Evolutionary conservation across 2,329 filamentous ascomycete species (phyloP), one percentile per base, ranked within the genome.

Genomic region (Ceratocystis variospora): DNA sequence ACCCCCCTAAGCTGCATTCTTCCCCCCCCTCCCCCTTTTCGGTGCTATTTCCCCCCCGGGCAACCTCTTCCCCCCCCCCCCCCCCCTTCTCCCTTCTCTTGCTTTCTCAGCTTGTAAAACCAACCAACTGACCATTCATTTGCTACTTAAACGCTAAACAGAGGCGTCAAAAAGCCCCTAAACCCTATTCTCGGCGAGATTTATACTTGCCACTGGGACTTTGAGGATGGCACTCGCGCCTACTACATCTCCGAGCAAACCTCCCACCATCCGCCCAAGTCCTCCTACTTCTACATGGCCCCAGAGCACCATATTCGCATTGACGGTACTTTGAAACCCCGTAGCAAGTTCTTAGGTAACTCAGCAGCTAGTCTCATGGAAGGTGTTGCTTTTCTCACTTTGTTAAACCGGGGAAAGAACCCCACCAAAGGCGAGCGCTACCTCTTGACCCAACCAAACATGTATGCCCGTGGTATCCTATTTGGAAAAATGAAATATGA

Each of bases 401-500:
- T 99, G 64, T 74, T 92, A 70, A 96, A 96, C 75, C 82, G 88
- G 63, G 89, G 89, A 50, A 79, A 82, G 69, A 78, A 87, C 70
- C 80, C 79, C 37, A 78, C 81, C 61, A 82, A 79, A 69, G 88
- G 88, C 67, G 94, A 99, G 77, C 82, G 86, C 86, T 97, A 96
- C 76, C 89, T 95, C 72, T 77, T 97, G 64, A 97, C 94, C 3
- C 94, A 99, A 73, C 94, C 94, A 19, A 99, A 99, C 78, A 99
- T 99, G 91, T 99, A 99, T 75, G 94, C 93, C 25, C 85, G 94
- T 69, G 93, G 94, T 45, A 97, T 99, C 68, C 80, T 99, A 7
- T 96, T 99, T 72, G 94, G 94, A 61, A 97, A 96, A 76, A 97
- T 99, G 94, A 97, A 96, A 76, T 99, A 97, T 76, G 94, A 99